phyloP scores from a whole-genome alignment of 768 basidiomycete species.

The Gloeophyllum trabeum region DNA sequence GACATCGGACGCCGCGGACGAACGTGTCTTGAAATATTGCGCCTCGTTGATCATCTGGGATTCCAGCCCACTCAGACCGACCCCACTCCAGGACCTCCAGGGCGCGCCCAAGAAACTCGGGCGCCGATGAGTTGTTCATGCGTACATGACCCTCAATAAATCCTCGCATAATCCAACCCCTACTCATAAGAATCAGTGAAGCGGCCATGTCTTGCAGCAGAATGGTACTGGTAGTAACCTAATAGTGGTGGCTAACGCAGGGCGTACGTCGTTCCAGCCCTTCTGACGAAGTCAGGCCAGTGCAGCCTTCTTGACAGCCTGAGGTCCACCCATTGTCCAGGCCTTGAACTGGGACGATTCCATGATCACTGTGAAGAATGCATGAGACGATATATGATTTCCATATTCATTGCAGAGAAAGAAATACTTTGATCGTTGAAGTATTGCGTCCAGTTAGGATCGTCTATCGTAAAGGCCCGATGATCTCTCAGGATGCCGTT shows the following conservation, averaged over 20 bases:
- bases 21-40: not conserved
- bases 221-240: not conserved
- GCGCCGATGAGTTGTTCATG: no score
- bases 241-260: conserved; percentile 3
- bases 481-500: conserved; percentile 27
- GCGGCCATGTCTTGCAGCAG: not conserved
- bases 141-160: no score
- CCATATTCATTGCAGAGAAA: conserved; percentile 18
- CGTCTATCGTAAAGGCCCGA: conserved; percentile 25
- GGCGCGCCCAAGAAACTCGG: not conserved
- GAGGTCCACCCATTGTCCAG: conserved; percentile 23
- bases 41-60: not conserved
- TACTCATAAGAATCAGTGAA: not conserved
- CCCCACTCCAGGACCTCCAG: not conserved
- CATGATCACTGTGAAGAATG: no score
- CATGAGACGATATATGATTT: no score
- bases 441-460: conserved; percentile 20
- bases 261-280: conserved; percentile 18
- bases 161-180: not conserved
- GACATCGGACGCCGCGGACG: not conserved
- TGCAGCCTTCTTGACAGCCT: conserved; percentile 21
- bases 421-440: conserved; percentile 25
- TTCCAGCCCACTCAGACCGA: not conserved
- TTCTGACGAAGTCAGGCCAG: conserved; percentile 11
- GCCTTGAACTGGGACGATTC: conserved; percentile 13